These are phyloP conservation scores for Wallacemonas sp. DNA, from an alignment of 208 protist species.

Conservation along the genomic window DNA sequence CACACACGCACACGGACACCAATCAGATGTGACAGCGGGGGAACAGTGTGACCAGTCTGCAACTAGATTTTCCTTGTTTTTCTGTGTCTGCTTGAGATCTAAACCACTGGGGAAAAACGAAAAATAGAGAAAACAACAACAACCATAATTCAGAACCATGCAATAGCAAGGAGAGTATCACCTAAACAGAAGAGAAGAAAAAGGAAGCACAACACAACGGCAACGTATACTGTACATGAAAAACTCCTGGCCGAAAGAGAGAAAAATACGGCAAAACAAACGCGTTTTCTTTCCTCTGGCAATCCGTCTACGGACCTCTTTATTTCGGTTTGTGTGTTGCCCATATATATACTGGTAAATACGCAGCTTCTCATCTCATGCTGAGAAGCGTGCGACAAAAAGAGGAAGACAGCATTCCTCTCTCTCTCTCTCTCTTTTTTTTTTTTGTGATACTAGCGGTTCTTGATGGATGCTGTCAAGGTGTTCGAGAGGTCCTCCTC, in stretches of 20 bases:
- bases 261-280: conserved; percentile 5
- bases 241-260: neutral
- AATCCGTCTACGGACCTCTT: too few relatives aligned
- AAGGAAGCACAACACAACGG: conserved; percentile 3
- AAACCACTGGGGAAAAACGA: too few relatives aligned
- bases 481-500: conserved; percentile 89
- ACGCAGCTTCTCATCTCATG: too few relatives aligned
- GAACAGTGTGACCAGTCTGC: too few relatives aligned
- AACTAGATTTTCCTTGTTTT: too few relatives aligned
- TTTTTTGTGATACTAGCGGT: conserved; percentile 13
- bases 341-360: too few relatives aligned
- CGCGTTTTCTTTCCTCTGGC: neutral
- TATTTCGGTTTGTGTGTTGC: too few relatives aligned
- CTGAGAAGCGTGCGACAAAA: neutral
- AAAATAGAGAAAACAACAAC: conserved; percentile 1
- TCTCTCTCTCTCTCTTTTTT: conserved; percentile 4
- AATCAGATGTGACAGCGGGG: too few relatives aligned
- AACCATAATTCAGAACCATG: too few relatives aligned
- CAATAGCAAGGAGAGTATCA: conserved; percentile 1
- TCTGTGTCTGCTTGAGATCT: too few relatives aligned
- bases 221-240: conserved; percentile 7
- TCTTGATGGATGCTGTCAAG: conserved; percentile 54
- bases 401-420: conserved; percentile 12
- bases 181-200: conserved; percentile 19
- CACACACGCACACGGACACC: too few relatives aligned